These are phyloP conservation scores for Coemansia sp. DNA, from an alignment of 192 early-diverging fungal genomes.

Conservation along the genomic window DNA sequence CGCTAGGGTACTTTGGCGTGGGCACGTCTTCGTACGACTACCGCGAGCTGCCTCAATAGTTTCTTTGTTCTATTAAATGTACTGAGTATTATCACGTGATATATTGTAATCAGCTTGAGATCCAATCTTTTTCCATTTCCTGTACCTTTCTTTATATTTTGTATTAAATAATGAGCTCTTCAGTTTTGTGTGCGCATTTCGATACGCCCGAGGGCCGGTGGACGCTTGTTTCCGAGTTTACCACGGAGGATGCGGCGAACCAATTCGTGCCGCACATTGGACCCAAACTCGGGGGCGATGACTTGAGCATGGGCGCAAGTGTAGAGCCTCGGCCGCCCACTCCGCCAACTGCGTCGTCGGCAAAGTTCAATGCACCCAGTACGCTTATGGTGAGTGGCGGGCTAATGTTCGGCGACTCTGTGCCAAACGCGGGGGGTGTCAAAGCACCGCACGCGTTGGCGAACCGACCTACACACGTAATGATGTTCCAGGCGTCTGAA, in stretches of 20 bases:
- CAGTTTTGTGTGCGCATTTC: slow-evolving; percentile 16
- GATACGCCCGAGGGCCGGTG: slow-evolving; percentile 51
- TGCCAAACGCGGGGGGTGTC: neutral
- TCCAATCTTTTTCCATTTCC: neutral
- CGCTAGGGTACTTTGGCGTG: slow-evolving; percentile 28
- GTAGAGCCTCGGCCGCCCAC: neutral
- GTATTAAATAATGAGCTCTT: neutral
- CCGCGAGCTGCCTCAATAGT: neutral
- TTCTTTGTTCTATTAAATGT: too few relatives aligned
- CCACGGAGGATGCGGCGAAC: slow-evolving; percentile 47
- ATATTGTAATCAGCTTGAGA: too few relatives aligned
- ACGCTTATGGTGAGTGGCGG: slow-evolving; percentile 32
- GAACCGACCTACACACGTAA: slow-evolving; percentile 37
- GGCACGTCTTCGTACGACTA: slow-evolving; percentile 10
- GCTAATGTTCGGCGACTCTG: slow-evolving; percentile 24
- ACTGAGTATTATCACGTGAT: too few relatives aligned
- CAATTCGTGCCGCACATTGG: slow-evolving; percentile 43
- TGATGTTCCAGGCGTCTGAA: slow-evolving; percentile 10
- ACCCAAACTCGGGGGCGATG: slow-evolving; percentile 29
- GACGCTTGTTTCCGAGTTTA: slow-evolving; percentile 36
- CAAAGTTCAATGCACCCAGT: slow-evolving; percentile 28
- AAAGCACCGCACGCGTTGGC: slow-evolving; percentile 10
- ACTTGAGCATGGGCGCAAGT: slow-evolving; percentile 30
- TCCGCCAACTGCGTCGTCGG: neutral
- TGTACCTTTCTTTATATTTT: neutral